A percentile compares a stretch with the other conserved stretches of the same genome.
Conservation (phyloP, 2,329 filamentous ascomycete species). For the Aspergillus sp. region DNA sequence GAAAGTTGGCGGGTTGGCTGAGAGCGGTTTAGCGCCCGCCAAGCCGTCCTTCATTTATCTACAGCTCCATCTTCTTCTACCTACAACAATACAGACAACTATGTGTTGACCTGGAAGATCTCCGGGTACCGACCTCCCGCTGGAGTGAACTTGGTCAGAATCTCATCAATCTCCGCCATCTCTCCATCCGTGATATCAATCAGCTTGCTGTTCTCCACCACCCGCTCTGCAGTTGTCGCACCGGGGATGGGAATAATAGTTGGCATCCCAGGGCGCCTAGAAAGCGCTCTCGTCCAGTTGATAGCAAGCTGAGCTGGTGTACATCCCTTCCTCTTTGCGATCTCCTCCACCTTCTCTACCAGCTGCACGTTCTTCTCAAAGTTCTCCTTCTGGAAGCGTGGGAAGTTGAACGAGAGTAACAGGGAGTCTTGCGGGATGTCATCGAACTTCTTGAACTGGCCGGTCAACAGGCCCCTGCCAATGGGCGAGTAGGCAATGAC, state of each 20-base stretch:
- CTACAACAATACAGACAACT: background rate
- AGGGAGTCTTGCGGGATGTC: constrained; percentile 58
- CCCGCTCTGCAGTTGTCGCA: constrained; percentile 23
- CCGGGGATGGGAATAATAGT: constrained; percentile 33
- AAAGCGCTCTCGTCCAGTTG: constrained; percentile 58
- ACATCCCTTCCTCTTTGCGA: constrained; percentile 61
- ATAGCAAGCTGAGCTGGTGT: constrained; percentile 66
- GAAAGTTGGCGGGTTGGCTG: background rate
- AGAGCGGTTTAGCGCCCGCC: constrained; percentile 8
- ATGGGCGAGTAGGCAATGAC: constrained; percentile 72
- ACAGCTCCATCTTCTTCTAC: background rate
- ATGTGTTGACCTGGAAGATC: background rate
- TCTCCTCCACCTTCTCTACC: constrained; percentile 54
- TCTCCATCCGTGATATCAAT: constrained; percentile 28
- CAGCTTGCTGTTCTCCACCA: constrained; percentile 30
- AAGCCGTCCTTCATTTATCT: constrained; percentile 4
- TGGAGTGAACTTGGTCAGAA: constrained; percentile 5
- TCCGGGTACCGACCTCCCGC: constrained; percentile 12
- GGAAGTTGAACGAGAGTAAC: constrained; percentile 31
- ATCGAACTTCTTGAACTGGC: constrained; percentile 49
- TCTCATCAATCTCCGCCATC: constrained; percentile 22
- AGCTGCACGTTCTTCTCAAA: constrained; percentile 66
- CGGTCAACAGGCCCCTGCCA: constrained; percentile 58
- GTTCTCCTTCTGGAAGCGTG: constrained; percentile 62
- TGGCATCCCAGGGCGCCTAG: constrained; percentile 53